phyloP scores from a whole-genome alignment of 345 rosid genomes.

The Odontarrhena argentea region DNA sequence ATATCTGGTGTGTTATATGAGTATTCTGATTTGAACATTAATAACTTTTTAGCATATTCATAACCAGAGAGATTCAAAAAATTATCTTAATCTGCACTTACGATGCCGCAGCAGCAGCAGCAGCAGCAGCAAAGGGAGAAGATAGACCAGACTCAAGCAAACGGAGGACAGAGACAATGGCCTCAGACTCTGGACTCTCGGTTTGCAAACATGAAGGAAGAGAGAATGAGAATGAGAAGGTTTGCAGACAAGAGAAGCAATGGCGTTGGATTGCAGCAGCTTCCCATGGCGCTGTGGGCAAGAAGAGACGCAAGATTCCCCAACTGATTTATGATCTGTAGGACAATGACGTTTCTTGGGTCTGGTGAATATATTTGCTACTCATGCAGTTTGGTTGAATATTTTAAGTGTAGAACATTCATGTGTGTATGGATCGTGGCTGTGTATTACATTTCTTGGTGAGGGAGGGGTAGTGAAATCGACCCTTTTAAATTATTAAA shows the following conservation, averaged over 20 bases:
- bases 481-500: no score
- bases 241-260: slow-evolving; percentile 40
- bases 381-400: slow-evolving; percentile 9
- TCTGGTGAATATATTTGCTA: slow-evolving; percentile 20
- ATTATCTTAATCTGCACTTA: slow-evolving; percentile 3
- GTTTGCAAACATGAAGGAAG: slow-evolving; percentile 84
- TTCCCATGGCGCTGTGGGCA: slow-evolving; percentile 49
- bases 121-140: slow-evolving; percentile 40
- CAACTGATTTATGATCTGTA: slow-evolving; percentile 36
- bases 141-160: slow-evolving; percentile 29
- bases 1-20: neutral
- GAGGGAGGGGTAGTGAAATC: no score
- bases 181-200: slow-evolving; percentile 79
- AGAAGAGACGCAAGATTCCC: slow-evolving; percentile 53
- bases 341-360: neutral
- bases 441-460: no score
- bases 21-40: neutral
- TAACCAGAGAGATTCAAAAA: slow-evolving; percentile 2
- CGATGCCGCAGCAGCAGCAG: slow-evolving; percentile 34
- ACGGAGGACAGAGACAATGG: slow-evolving; percentile 50
- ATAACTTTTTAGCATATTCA: neutral
- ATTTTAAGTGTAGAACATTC: neutral
- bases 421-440: neutral
- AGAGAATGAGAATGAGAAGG: slow-evolving; percentile 57
- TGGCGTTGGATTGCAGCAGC: slow-evolving; percentile 40